phyloP scores from a whole-genome alignment of 1,139 yeast species.

The Hansenula sp. region DNA sequence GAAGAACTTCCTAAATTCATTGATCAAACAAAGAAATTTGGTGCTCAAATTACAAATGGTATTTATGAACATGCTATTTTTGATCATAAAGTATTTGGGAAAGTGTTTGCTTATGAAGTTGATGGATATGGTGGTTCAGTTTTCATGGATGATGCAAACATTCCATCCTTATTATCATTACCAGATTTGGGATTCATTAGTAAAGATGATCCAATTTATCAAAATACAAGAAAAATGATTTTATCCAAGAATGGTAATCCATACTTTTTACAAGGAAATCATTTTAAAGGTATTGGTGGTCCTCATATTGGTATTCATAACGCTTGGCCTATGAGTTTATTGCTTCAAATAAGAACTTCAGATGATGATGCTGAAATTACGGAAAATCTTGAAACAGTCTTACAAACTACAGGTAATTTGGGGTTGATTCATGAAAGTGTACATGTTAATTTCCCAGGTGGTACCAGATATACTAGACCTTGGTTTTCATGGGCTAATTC shows the following conservation, averaged over 20 bases:
- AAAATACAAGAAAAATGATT: constrained; percentile 76
- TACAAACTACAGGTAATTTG: constrained; percentile 61
- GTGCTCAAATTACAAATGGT: constrained; percentile 46
- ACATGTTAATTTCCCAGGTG: constrained; percentile 52
- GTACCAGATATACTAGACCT: constrained; percentile 54
- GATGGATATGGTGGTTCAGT: constrained; percentile 79
- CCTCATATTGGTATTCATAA: constrained; percentile 79
- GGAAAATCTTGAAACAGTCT: constrained; percentile 43
- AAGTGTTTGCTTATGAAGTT: constrained; percentile 82
- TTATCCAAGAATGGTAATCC: constrained; percentile 72
- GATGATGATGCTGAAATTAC: constrained; percentile 66
- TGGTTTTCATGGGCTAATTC: constrained; percentile 97
- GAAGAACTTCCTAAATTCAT: constrained; percentile 17
- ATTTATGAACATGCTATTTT: constrained; percentile 61
- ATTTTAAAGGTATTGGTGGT: constrained; percentile 80
- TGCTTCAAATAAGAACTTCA: constrained; percentile 70
- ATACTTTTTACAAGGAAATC: constrained; percentile 58
- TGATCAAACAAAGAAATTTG: constrained; percentile 30
- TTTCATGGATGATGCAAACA: constrained; percentile 88
- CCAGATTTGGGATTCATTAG: constrained; percentile 74
- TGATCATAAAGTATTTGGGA: constrained; percentile 64
- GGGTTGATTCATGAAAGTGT: constrained; percentile 87
- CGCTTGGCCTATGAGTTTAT: constrained; percentile 90
- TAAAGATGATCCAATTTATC: constrained; percentile 53
- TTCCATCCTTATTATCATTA: constrained; percentile 76